Percentiles rank a stretch among this genome's conserved stretches.
Conservation (phyloP, 371 early-diverging fungal species). For the Apophysomyces variabilis region DNA sequence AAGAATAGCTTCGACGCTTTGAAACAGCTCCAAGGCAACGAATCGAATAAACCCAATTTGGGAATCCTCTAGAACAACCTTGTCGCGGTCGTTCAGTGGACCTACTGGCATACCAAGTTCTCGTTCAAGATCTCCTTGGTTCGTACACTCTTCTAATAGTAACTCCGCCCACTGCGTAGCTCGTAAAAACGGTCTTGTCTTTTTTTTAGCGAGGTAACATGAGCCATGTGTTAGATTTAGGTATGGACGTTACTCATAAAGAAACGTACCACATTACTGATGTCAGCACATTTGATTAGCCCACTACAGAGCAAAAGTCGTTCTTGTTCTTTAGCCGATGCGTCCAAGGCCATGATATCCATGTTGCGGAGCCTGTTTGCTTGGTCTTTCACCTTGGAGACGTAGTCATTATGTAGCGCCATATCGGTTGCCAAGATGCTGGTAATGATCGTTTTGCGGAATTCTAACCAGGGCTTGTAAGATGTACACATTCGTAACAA, state of each 20-base stretch:
- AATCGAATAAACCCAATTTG: slow-evolving; percentile 71
- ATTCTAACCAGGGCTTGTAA: slow-evolving; percentile 41
- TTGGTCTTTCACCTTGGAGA: slow-evolving; percentile 68
- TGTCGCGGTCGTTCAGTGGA: slow-evolving; percentile 57
- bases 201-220: neutral
- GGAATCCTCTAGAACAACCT: slow-evolving; percentile 53
- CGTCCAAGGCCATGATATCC: slow-evolving; percentile 13
- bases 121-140: slow-evolving; percentile 66
- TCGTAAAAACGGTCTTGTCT: slow-evolving; percentile 61
- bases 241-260: slow-evolving; percentile 6
- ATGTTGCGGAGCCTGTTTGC: slow-evolving; percentile 40
- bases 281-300: slow-evolving; percentile 83
- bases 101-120: slow-evolving; percentile 57
- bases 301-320: slow-evolving; percentile 63
- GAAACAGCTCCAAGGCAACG: slow-evolving; percentile 69
- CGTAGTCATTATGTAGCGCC: slow-evolving; percentile 76
- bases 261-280: slow-evolving; percentile 67
- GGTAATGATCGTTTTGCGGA: slow-evolving; percentile 68
- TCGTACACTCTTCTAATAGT: slow-evolving; percentile 59
- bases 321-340: slow-evolving; percentile 38
- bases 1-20: slow-evolving; percentile 41
- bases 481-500: neutral
- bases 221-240: neutral
- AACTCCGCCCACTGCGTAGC: slow-evolving; percentile 58
- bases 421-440: slow-evolving; percentile 83